Conservation (phyloP, 225 moss, liverwort and hornwort genomes). For the Anthoceros angustus region DNA sequence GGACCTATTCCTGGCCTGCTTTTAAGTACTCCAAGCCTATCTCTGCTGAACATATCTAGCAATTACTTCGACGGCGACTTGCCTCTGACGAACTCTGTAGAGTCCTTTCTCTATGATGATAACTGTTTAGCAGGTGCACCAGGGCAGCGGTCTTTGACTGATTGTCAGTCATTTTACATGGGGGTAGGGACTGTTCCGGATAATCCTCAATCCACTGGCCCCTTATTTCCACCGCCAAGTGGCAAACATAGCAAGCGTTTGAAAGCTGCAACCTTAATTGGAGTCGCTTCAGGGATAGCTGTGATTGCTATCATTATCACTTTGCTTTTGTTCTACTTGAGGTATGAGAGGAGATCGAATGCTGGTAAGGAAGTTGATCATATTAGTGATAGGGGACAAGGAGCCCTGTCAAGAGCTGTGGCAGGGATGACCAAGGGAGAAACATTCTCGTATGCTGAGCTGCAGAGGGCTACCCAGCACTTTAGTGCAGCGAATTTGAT, state of each 20-base stretch:
- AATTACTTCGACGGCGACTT: slow-evolving; percentile 17
- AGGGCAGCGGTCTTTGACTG: slow-evolving; percentile 17
- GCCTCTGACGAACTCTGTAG: slow-evolving; percentile 8
- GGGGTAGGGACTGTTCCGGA: slow-evolving; percentile 10
- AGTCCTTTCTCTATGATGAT: slow-evolving; percentile 17
- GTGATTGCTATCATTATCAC: slow-evolving; percentile 49
- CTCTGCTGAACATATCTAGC: slow-evolving; percentile 36
- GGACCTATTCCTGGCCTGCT: slow-evolving; percentile 28
- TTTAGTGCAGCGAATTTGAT: slow-evolving; percentile 65
- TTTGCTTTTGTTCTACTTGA: slow-evolving; percentile 44
- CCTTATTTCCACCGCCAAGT: slow-evolving; percentile 17
- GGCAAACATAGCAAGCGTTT: slow-evolving; percentile 16
- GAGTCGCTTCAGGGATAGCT: slow-evolving; percentile 45
- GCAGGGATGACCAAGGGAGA: slow-evolving; percentile 41
- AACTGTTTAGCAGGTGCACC: slow-evolving; percentile 33
- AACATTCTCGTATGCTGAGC: slow-evolving; percentile 53
- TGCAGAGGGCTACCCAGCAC: slow-evolving; percentile 48
- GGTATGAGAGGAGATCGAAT: slow-evolving; percentile 38
- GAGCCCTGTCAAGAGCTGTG: slow-evolving; percentile 28
- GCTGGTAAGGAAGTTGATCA: slow-evolving; percentile 12
- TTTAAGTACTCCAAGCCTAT: slow-evolving; percentile 22
- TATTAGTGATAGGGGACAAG: slow-evolving; percentile 13
- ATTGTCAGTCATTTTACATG: slow-evolving; percentile 25
- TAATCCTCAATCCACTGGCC: slow-evolving; percentile 20
- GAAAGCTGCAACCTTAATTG: slow-evolving; percentile 55